A percentile compares a stretch with the other conserved stretches of the same genome.
phyloP scores from a whole-genome alignment of 805 yeast species.

The Diddensiella caesifluorescens region DNA sequence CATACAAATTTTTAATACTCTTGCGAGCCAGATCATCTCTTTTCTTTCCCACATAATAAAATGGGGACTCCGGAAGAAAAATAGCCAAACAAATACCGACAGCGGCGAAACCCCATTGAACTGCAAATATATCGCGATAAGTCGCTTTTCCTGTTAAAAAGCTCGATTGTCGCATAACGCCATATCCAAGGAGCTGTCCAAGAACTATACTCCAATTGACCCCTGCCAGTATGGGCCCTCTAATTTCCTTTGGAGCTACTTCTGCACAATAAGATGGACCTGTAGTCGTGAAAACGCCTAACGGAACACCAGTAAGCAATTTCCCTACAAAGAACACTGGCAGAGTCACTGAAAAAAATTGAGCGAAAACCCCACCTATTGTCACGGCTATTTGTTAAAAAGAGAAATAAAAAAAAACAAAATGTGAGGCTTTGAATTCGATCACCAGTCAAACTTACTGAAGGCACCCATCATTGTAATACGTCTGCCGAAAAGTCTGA shows the following conservation, averaged over 20 bases:
- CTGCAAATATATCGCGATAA: constrained; percentile 49
- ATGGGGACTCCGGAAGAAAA: constrained; percentile 53
- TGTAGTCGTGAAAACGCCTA: constrained; percentile 50
- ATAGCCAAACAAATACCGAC: constrained; percentile 40
- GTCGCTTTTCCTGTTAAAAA: constrained; percentile 32
- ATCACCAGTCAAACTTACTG: constrained; percentile 1
- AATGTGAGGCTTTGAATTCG: too few relatives aligned
- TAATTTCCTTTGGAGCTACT: constrained; percentile 46
- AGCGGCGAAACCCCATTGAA: constrained; percentile 42
- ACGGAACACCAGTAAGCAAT: constrained; percentile 37
- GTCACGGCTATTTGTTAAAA: constrained; percentile 2
- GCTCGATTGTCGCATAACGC: constrained; percentile 39
- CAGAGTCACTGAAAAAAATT: constrained; percentile 40
- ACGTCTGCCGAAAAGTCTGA: background rate
- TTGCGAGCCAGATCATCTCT: constrained; percentile 39
- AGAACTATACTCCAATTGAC: constrained; percentile 50
- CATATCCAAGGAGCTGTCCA: constrained; percentile 52
- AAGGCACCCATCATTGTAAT: background rate
- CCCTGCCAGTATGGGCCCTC: constrained; percentile 45
- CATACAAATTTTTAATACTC: constrained; percentile 35
- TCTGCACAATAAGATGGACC: constrained; percentile 50
- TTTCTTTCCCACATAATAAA: constrained; percentile 46
- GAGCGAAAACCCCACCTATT: constrained; percentile 35
- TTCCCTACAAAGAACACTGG: constrained; percentile 33
- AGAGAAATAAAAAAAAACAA: background rate